Percentiles rank a stretch among this genome's conserved stretches.
phyloP scores from a whole-genome alignment of 495 filamentous ascomycete species.

The Barbatosphaeria neglecta region DNA sequence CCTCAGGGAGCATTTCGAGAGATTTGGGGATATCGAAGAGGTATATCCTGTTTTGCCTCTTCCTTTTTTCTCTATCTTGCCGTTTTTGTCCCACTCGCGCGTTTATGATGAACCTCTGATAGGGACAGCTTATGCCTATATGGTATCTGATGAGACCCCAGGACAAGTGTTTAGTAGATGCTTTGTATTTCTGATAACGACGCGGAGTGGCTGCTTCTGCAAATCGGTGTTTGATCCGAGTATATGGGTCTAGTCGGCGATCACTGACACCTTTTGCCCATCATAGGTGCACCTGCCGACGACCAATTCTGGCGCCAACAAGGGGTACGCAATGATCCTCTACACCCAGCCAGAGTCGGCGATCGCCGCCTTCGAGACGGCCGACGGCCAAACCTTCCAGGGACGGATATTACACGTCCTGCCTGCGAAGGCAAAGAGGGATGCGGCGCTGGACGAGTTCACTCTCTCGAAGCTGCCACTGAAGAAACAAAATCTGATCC shows the following conservation, averaged over 20 bases:
- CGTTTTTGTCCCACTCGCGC: slow-evolving; percentile 8
- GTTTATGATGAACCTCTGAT: slow-evolving; percentile 92
- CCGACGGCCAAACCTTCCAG: slow-evolving; percentile 79
- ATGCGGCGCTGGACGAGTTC: slow-evolving; percentile 74
- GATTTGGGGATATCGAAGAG: slow-evolving; percentile 71
- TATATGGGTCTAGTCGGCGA: too few species aligned
- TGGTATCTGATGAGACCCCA: slow-evolving; percentile 45
- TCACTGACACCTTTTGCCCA: slow-evolving; percentile 11
- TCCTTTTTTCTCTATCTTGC: slow-evolving; percentile 6
- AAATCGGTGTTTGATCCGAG: too few species aligned
- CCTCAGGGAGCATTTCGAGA: slow-evolving; percentile 54
- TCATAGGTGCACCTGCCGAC: slow-evolving; percentile 69
- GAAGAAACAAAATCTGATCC: slow-evolving; percentile 86
- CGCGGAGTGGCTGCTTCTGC: slow-evolving; percentile 14
- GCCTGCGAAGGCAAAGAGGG: slow-evolving; percentile 66
- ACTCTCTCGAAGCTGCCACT: slow-evolving; percentile 77
- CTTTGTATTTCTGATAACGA: slow-evolving; percentile 38
- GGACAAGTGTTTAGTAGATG: slow-evolving; percentile 56
- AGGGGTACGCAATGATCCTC: slow-evolving; percentile 84
- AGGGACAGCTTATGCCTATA: slow-evolving; percentile 93
- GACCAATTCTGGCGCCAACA: slow-evolving; percentile 53
- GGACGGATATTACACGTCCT: slow-evolving; percentile 85
- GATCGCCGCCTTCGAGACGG: slow-evolving; percentile 56
- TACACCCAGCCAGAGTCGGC: slow-evolving; percentile 59
- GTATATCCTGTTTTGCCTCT: slow-evolving; percentile 41